Base-by-base conservation (phyloP, 1,284 basidiomycete genomes). In the Mycena citricolor region DNA sequence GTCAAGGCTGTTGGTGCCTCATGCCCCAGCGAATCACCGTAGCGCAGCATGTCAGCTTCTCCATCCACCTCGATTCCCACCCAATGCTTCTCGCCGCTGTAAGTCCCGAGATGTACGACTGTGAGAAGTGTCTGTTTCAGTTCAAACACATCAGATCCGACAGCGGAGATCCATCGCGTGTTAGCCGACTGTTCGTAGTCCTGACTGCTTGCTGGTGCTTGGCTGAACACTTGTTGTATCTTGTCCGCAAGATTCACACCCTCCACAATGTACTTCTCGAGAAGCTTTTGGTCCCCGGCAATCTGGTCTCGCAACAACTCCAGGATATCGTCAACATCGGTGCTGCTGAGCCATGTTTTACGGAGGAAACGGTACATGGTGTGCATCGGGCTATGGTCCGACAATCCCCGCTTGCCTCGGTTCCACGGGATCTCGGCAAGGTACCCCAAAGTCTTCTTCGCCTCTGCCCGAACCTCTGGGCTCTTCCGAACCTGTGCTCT, bases 31-130 rank as follows among this genome's bases (percentile, higher is more conserved):
- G 50, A 48, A 23, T 54, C 47, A 1, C 52, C 47, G 17, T 52
- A 56, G 12, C 17, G 36, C 11, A 49, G n/a, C 12, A 25, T 19
- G 5, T 24, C 25, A 1, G 17, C 5, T 7, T 35, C 21, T 1
- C 30, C 32, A 16, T 52, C 44, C 8, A 52, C 35, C 3, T 42
- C 37, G 21, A 56, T 32, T 0, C 46, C 14, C n/a, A 52, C 42
- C 54, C 54, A 56, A 32, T 56, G 46, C 28, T 32, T 33, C 12
- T 39, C 11, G 10, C 26, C 22, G 13, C 33, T 39, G 13, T 40
- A 26, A 7, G n/a, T 24, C 2, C 39, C 44, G 24, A 39, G 42
- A 31, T 54, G 45, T 2, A 31, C 49, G n/a, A 45, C 26, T 5
- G 42, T 30, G 24, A 49, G 12, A 5, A 41, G 23, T 5, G 22